Conservation (phyloP, 257 asterid species). For the Solanum appendiculatum region DNA sequence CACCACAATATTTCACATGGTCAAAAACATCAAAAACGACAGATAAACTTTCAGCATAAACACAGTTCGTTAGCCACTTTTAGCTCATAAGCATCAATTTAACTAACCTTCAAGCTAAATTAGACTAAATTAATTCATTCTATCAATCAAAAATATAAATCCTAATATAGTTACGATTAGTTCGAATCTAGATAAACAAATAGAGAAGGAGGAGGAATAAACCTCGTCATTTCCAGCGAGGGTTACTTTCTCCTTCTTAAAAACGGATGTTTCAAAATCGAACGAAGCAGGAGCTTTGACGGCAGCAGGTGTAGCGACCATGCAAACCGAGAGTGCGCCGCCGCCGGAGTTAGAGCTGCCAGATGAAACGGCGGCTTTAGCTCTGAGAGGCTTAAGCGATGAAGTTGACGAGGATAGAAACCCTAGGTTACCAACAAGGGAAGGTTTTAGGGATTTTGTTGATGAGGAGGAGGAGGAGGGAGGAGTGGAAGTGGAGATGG, state of each 20-base stretch:
- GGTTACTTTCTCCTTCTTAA: slow-evolving; percentile 69
- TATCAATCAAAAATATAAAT: not conserved
- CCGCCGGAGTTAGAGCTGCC: slow-evolving; percentile 21
- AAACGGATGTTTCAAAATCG: slow-evolving; percentile 73
- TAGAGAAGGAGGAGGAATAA: not conserved
- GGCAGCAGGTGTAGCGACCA: slow-evolving; percentile 46
- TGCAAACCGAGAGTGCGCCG: slow-evolving; percentile 40
- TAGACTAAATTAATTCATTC: not conserved
- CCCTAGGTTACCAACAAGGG: slow-evolving; percentile 24
- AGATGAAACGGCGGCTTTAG: slow-evolving; percentile 16
- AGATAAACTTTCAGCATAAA: not conserved
- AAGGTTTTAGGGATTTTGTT: slow-evolving; percentile 15
- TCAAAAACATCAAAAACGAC: not conserved
- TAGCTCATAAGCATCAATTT: not conserved
- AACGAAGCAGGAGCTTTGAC: slow-evolving; percentile 34
- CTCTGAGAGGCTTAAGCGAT: slow-evolving; percentile 35
- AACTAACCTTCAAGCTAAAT: not conserved
- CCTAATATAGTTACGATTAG: not conserved
- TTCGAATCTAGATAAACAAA: not conserved
- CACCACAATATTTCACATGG: not conserved
- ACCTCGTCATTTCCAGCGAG: slow-evolving; percentile 94
- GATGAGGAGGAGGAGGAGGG: slow-evolving; percentile 7
- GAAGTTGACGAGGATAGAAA: slow-evolving; percentile 51
- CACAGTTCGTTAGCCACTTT: not conserved
- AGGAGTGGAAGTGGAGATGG: slow-evolving; percentile 18